Evolutionary conservation across 345 rosid species (phyloP).

Genomic region (Xanthoceras sorbifolium): DNA sequence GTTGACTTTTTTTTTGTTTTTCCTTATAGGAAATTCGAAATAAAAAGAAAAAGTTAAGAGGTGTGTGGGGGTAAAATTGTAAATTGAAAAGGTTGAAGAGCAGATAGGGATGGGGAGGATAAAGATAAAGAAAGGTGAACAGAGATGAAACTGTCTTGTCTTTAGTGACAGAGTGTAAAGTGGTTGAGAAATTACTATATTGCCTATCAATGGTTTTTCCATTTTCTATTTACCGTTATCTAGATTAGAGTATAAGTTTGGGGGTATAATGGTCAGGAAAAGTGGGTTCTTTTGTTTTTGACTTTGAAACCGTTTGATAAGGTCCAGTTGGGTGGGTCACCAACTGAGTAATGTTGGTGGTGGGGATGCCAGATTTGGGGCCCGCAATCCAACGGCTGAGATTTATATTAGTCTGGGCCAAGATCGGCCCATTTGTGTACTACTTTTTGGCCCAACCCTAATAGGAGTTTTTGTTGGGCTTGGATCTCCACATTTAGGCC

Average conservation of each 20-base stretch:
- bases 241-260: neutral
- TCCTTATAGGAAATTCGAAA: too few relatives aligned
- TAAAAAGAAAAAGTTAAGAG: neutral
- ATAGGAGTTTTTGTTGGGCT: neutral
- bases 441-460: neutral
- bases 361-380: neutral
- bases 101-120: neutral
- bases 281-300: neutral
- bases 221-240: neutral
- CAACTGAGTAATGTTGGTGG: conserved; percentile 22
- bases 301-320: conserved; percentile 24
- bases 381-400: neutral
- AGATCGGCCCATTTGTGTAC: neutral
- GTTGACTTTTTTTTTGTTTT: too few relatives aligned
- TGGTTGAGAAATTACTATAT: neutral
- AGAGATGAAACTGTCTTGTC: conserved; percentile 10
- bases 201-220: neutral
- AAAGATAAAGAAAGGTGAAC: conserved; percentile 14
- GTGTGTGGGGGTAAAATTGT: neutral
- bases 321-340: conserved; percentile 25
- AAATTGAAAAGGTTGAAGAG: neutral
- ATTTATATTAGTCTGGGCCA: neutral
- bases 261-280: neutral
- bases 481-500: neutral
- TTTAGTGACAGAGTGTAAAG: neutral